Conservation (phyloP, 75 land plant genomes). For the Pseudotsuga menziesii region DNA sequence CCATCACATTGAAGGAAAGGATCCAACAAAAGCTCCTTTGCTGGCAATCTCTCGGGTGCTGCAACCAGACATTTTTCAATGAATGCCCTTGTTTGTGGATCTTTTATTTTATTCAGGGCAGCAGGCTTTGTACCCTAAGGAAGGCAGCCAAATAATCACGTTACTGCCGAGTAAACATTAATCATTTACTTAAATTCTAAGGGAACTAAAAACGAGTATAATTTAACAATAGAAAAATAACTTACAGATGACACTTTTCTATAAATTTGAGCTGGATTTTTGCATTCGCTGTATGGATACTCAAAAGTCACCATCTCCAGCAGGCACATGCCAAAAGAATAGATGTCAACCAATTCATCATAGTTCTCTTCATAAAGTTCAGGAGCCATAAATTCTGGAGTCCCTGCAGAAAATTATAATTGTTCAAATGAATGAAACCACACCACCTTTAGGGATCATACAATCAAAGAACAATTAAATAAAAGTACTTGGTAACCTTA, state of each 20-base stretch:
- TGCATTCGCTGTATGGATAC: constrained; percentile 77
- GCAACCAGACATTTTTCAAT: constrained; percentile 83
- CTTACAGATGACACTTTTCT: constrained; percentile 74
- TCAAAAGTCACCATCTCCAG: constrained; percentile 80
- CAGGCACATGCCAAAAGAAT: constrained; percentile 82
- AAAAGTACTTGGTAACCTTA: constrained; percentile 12
- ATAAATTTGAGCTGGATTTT: constrained; percentile 73
- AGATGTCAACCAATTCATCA: constrained; percentile 71
- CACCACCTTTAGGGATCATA: neutral
- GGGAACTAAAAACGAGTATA: neutral
- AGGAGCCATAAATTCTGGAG: constrained; percentile 88
- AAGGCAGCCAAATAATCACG: neutral
- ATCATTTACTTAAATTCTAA: neutral
- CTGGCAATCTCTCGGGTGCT: constrained; percentile 60
- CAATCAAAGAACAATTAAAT: constrained; percentile 2
- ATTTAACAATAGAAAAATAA: neutral
- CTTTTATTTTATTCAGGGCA: constrained; percentile 60
- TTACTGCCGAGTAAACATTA: neutral
- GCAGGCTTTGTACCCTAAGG: constrained; percentile 87
- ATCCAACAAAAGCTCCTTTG: constrained; percentile 76
- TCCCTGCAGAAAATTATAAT: constrained; percentile 32
- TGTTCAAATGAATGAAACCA: constrained; percentile 6
- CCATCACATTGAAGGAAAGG: constrained; percentile 59
- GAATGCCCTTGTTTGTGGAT: constrained; percentile 58
- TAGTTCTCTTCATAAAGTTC: constrained; percentile 81